Evolutionary conservation across 2,329 filamentous ascomycete genomes (phyloP).

Genomic region (Arthrobotrys pseudoclavata): DNA sequence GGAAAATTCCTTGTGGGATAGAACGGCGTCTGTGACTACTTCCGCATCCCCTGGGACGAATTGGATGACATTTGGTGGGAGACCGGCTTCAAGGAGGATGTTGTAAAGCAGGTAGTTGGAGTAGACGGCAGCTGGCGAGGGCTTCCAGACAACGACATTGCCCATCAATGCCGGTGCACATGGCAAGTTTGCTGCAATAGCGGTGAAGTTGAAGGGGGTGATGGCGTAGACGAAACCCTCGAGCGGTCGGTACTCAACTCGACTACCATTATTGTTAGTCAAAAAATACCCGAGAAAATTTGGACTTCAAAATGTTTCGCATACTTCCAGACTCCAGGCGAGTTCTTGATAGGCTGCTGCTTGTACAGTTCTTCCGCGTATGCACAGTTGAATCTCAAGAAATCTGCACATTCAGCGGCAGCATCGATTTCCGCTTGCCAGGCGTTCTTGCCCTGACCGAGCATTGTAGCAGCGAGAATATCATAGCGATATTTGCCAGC

Average conservation of each 20-base stretch:
- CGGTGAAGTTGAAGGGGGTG: slow-evolving; percentile 96
- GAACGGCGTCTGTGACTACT: slow-evolving; percentile 81
- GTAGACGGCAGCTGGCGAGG: slow-evolving; percentile 88
- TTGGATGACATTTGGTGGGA: slow-evolving; percentile 90
- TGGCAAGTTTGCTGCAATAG: slow-evolving; percentile 88
- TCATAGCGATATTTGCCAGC: slow-evolving; percentile 95
- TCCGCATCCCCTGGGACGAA: slow-evolving; percentile 91
- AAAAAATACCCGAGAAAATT: not conserved
- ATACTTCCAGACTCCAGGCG: slow-evolving; percentile 86
- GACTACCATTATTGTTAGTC: slow-evolving; percentile 67
- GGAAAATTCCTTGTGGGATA: slow-evolving; percentile 84
- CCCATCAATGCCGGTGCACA: slow-evolving; percentile 88
- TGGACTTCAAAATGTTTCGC: slow-evolving; percentile 60
- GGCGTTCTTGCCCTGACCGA: slow-evolving; percentile 97
- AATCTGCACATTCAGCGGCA: slow-evolving; percentile 91
- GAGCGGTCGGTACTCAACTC: slow-evolving; percentile 87
- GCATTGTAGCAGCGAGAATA: slow-evolving; percentile 94
- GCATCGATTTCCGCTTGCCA: slow-evolving; percentile 99
- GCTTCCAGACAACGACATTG: slow-evolving; percentile 97
- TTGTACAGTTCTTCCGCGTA: slow-evolving; percentile 92
- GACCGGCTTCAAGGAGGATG: slow-evolving; percentile 89
- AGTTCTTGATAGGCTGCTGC: slow-evolving; percentile 86
- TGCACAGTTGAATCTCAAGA: slow-evolving; percentile 92
- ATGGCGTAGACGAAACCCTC: slow-evolving; percentile 97
- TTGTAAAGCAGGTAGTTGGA: slow-evolving; percentile 92